Base-by-base conservation (phyloP, 345 rosid genomes). In the Gossypium mustelinum region DNA sequence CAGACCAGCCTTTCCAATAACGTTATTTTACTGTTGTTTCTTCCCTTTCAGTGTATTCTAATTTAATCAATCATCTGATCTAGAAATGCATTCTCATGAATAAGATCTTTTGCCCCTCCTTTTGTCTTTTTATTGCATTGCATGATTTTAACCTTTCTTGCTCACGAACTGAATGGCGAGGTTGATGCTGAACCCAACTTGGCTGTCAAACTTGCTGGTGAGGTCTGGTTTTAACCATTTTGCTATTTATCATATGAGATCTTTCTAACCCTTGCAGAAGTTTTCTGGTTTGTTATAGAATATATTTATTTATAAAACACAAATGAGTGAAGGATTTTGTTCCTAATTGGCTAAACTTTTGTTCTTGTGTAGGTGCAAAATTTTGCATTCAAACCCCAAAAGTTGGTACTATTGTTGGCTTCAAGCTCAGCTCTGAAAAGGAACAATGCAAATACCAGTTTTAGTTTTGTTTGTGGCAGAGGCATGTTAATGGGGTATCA, bases 181-280 rank as follows among this genome's bases (percentile, higher is more conserved):
- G 99, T 98, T 9, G 99, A 94, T 81, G 87, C 83, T 79, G 92
- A 88, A 74, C 98, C 99, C 48, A 94, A 89, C 81, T 80, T 87
- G 79, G 98, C 93, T 52, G 64, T 77, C 76, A 17, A 76, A 24
- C 99, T 94, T 60, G 78, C 77, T 27, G 94, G 98, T 94, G 83
- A 89, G 90, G 70, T 80, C 80, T 14, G 70, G 57, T 58, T 66
- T 43, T 72, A 56, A 24, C 45, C 61, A 62, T 57, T 50, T 55
- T 16, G 27, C 72, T 3, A 10, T 70, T 68, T 45, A 54, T 39
- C 63, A 8, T 10, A 61, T 43, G 22, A 43, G 58, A 72, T 76
- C 59, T 71, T 4, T 65, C 44, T 50, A 22, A 27, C 75, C 62
- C 66, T 66, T 77, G 55, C 77, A 59, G 70, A 62, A 39, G 51